These are phyloP conservation scores for Alternaria ventricosa DNA, from an alignment of 2,329 filamentous ascomycete species.

Conservation along the genomic window DNA sequence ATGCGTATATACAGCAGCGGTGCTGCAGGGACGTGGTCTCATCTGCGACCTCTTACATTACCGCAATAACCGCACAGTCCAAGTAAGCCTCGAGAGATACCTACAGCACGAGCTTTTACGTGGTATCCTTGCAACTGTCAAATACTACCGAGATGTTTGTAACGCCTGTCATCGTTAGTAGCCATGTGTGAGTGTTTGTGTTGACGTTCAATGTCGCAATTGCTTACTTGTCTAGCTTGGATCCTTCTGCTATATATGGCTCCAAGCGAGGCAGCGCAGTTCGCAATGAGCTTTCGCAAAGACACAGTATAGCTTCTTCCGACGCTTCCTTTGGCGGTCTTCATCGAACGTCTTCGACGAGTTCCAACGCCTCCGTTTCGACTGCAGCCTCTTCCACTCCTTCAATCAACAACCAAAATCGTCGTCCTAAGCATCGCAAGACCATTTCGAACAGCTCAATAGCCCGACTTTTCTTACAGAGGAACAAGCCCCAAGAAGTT, in stretches of 20 bases:
- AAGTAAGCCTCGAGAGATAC: not conserved
- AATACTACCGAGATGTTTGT: constrained; percentile 22
- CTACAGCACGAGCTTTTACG: not conserved
- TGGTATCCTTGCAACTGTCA: not conserved
- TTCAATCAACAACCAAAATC: constrained; percentile 4
- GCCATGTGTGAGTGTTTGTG: constrained; percentile 22
- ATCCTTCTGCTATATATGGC: constrained; percentile 10
- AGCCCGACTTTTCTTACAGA: constrained; percentile 20
- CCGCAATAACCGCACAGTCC: not conserved
- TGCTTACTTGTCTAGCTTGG: constrained; percentile 21
- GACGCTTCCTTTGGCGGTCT: constrained; percentile 15
- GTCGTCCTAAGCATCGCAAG: constrained; percentile 19
- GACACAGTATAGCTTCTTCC: constrained; percentile 15
- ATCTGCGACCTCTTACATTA: not conserved
- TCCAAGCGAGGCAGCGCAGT: constrained; percentile 6
- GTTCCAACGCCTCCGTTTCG: constrained; percentile 13
- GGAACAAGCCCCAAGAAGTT: constrained; percentile 8
- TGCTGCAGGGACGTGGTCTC: constrained; percentile 1
- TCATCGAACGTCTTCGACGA: constrained; percentile 16
- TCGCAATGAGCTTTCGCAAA: constrained; percentile 3
- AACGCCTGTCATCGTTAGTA: constrained; percentile 17
- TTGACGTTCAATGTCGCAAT: not conserved
- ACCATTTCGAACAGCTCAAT: constrained; percentile 17
- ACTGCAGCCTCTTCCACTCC: constrained; percentile 22
- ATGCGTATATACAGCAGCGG: constrained; percentile 18